Base-by-base conservation (phyloP, 1,284 basidiomycete genomes). In the Moesziomyces sp. region DNA sequence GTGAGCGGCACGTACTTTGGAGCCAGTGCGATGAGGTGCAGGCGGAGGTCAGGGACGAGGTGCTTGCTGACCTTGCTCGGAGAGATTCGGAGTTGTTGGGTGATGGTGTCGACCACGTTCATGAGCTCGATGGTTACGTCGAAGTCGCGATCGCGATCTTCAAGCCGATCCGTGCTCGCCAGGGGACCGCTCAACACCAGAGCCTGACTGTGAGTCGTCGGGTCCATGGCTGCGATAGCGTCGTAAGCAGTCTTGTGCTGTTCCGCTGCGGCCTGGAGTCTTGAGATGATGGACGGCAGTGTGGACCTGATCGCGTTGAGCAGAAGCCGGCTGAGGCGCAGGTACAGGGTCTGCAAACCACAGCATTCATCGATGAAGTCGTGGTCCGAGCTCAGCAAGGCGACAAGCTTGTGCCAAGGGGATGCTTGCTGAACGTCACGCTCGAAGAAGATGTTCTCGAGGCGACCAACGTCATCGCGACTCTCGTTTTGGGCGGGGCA, bases 401-500 rank as follows among this genome's bases (percentile, higher is more conserved):
- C 14, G 28, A 52, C 50, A 8, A 54, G 57, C 10, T 48, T 21
- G 16, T 40, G 38, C 64, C 58, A 60, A 3, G 46, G 42, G 0
- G 18, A 14, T 9, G 49, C 1, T 3, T 10, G 13, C 5, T 16
- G 21, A 21, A 21, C 40, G 0, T 21, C 21, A 0, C 13, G 18
- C 13, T 16, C 42, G 48, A 65, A 65, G 48, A 66, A 56, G 16
- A 14, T 16, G 10, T 38, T 11, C 46, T 67, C 64, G 14, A 60
- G 49, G 8, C 48, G 11, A 24, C 28, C n/a, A 28, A 60, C 52
- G 11, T 35, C 26, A n/a, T 1, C 8, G n/a, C 48, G 58, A 14
- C 49, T 46, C 45, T 68, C 65, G 16, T 57, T n/a, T 21, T 52
- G 55, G 8, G 58, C 51, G n/a, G 54, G 58, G 28, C 65, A 62